These are phyloP conservation scores for Lachancea fermentati DNA, from an alignment of 805 yeast genomes.

Conservation along the genomic window DNA sequence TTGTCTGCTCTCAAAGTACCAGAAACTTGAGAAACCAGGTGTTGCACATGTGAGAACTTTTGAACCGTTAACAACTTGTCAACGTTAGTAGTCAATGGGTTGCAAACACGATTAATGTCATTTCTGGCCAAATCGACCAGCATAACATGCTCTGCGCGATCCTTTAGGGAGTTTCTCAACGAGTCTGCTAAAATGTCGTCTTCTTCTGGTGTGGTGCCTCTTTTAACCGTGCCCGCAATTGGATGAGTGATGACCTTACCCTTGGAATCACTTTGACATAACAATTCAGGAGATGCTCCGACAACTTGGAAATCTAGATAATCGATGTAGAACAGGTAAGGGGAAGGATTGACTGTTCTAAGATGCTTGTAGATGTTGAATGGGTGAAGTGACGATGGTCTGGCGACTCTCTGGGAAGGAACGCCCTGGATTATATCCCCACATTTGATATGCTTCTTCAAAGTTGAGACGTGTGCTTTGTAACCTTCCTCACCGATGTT, in stretches of 20 bases:
- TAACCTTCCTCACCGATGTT: conserved; percentile 94
- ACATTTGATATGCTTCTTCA: conserved; percentile 75
- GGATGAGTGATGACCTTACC: conserved; percentile 89
- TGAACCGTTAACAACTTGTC: conserved; percentile 87
- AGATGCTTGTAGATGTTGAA: conserved; percentile 93
- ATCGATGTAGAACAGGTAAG: conserved; percentile 92
- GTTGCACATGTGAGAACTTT: conserved; percentile 95
- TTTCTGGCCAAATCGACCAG: conserved; percentile 96
- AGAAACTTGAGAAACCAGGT: conserved; percentile 88
- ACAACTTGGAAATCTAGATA: conserved; percentile 87
- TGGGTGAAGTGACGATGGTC: conserved; percentile 94
- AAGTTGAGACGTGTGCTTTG: conserved; percentile 66
- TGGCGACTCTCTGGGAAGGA: conserved; percentile 93
- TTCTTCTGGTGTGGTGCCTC: conserved; percentile 89
- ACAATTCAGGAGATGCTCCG: conserved; percentile 95
- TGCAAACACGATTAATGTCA: conserved; percentile 92
- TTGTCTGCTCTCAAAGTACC: conserved; percentile 81
- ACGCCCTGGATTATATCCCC: conserved; percentile 98
- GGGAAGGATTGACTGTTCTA: conserved; percentile 95
- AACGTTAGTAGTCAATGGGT: conserved; percentile 76
- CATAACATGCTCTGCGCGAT: conserved; percentile 98
- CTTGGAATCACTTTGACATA: conserved; percentile 72
- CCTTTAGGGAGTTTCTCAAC: conserved; percentile 73
- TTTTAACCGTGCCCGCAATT: conserved; percentile 90
- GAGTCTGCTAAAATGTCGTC: conserved; percentile 78